Base-by-base conservation (phyloP, 495 filamentous ascomycete species). In the Aspergillus sparsus region DNA sequence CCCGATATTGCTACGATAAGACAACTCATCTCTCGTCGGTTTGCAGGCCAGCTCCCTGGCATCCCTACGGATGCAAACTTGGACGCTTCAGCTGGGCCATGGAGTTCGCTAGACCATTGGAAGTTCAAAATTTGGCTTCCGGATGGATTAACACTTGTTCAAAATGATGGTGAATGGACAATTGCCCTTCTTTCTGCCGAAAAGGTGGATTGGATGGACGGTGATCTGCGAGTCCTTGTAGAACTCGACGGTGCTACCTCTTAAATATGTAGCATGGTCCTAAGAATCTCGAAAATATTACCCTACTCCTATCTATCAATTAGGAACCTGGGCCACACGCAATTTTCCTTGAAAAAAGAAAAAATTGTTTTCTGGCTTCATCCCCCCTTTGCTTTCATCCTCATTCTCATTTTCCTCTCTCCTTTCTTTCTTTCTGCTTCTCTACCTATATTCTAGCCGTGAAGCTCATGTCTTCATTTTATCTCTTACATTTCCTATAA, bases 121-220 rank as follows among this genome's bases (percentile, higher is more conserved):
- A 72, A 63, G 33, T 57, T 79, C 61, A 75, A 71, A 46, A 74
- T 71, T 6, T 75, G 68, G 68, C 62, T 81, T 10, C 75, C 80
- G 0, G 65, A 76, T 45, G 79, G 80, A 5, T 50, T 82, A 34
- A 52, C 71, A 6, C 32, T 61, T 7, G 65, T 82, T 7, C 62
- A 72, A 0, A 72, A 58, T 31, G 76, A 82, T 53, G 74, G 75
- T 45, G 74, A 77, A 16, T 83, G 80, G 81, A 71, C 66, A 2
- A 67, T 78, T 44, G 75, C 75, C 12, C 65, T 81, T 8, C 63
- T 74, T 21, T 68, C 70, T n/a, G 72, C 78, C 10, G 69, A 72
- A 37, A 73, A 74, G 11, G 70, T 74, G n/a, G 80, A 81, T 13
- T 83, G 80, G 80, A 79, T 84, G 78, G 81, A 83, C 58, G 73